These are phyloP conservation scores for Leccinum incarnatum DNA, from an alignment of 768 basidiomycete species.

Conservation along the genomic window DNA sequence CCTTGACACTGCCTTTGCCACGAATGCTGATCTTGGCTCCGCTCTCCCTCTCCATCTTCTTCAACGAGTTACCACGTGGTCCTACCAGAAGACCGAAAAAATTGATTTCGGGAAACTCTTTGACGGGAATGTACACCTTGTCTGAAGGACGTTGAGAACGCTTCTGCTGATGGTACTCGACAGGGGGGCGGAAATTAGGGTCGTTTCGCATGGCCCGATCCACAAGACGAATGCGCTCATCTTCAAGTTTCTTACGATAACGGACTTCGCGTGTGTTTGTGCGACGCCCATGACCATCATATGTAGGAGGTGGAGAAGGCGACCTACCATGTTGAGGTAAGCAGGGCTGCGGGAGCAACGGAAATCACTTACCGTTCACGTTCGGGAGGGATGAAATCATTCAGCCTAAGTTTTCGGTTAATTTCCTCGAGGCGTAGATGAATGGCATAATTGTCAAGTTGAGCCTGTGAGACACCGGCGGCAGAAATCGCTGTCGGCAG, in stretches of 20 bases:
- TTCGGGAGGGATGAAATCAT: conserved; percentile 95
- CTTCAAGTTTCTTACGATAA: conserved; percentile 93
- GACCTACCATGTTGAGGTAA: conserved; percentile 53
- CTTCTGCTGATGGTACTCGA: conserved; percentile 95
- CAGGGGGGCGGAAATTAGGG: conserved; percentile 95
- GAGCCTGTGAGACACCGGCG: conserved; percentile 90
- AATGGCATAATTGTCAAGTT: conserved; percentile 97
- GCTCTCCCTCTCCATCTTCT: conserved; percentile 98
- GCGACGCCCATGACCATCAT: conserved; percentile 95
- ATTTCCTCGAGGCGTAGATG: conserved; percentile 97
- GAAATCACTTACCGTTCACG: conserved; percentile 64
- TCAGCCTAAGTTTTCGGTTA: conserved; percentile 88
- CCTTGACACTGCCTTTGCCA: conserved; percentile 98
- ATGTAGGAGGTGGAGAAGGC: conserved; percentile 94
- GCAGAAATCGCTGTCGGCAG: conserved; percentile 92
- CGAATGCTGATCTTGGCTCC: conserved; percentile 98
- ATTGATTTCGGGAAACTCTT: conserved; percentile 99
- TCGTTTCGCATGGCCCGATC: conserved; percentile 97
- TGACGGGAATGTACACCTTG: conserved; percentile 99
- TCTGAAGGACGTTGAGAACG: conserved; percentile 91
- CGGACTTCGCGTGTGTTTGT: conserved; percentile 99
- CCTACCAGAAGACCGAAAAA: conserved; percentile 98
- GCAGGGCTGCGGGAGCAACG: background rate
- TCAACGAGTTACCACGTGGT: conserved; percentile 97
- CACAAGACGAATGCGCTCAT: conserved; percentile 88